Base-by-base conservation (phyloP, 1,284 basidiomycete species). In the Tranzscheliella williamsii region DNA sequence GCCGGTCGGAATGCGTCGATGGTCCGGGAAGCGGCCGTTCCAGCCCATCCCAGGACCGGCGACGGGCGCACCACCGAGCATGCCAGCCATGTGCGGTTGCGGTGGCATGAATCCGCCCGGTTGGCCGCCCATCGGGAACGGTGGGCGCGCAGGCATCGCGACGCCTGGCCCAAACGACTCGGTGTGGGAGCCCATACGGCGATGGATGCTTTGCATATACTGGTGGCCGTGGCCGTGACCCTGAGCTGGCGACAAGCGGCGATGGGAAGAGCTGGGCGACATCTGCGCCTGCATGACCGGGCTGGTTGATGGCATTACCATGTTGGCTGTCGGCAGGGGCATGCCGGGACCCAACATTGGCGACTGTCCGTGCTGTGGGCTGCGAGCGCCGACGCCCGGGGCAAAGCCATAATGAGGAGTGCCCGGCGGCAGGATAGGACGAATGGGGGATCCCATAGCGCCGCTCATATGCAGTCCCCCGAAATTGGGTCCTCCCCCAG, bases 271-370 rank as follows among this genome's bases (percentile, higher is more conserved):
- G 18, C 23, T 35, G 7, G 54, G 35, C 7, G 36, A 16, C 32
- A 54, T 42, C 16, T 42, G 47, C n/a, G 42, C 36, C 18, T 45
- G 42, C 37, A 54, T 38, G 1, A 43, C n/a, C 4, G 58, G 53
- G 23, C 53, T 56, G n/a, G 53, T 46, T 5, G 58, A 53, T 3
- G 60, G 60, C 37, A 54, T 24, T 41, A 52, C 47, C 13, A 50
- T 29, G 0, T 42, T 45, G 4, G 38, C 50, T 30, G 44, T 38
- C 0, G 60, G 54, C 39, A 57, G 40, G 0, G 54, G 50, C 46
- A 57, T 57, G 4, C 52, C 54, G 3, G 51, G 58, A n/a, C 52
- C 48, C 7, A 62, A 41, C 58, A 62, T 62, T 13, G 58, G 48
- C 24, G 58, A 55, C n/a, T 56, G 58, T 1, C 32, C 47, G 6